Evolutionary conservation across 495 filamentous ascomycete genomes (phyloP).

Genomic region (Parathielavia appendiculata): DNA sequence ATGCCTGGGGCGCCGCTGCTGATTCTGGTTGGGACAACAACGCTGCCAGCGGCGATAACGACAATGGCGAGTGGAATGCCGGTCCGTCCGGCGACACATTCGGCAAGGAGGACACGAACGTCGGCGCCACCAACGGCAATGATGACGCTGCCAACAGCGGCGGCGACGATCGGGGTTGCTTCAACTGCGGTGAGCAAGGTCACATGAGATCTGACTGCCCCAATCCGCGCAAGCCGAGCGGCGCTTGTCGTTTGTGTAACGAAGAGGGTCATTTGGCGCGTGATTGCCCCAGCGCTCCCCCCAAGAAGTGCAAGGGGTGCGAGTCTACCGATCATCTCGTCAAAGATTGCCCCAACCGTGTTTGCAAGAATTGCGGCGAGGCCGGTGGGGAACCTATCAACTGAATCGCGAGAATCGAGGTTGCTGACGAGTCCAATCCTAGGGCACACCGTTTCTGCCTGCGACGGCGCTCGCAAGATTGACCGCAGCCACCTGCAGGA

Average conservation of each 20-base stretch:
- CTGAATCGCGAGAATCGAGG: not conserved
- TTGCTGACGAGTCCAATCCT: not conserved
- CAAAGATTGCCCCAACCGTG: slow-evolving; percentile 61
- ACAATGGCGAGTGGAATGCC: not conserved
- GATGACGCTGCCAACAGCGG: slow-evolving; percentile 58
- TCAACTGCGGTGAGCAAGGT: slow-evolving; percentile 71
- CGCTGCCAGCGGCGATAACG: not conserved
- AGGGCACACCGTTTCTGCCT: slow-evolving; percentile 65
- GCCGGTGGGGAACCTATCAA: slow-evolving; percentile 50
- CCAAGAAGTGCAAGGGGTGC: slow-evolving; percentile 65
- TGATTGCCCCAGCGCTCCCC: slow-evolving; percentile 60
- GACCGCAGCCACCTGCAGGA: slow-evolving; percentile 57
- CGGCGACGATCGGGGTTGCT: slow-evolving; percentile 52
- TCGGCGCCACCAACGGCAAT: not conserved
- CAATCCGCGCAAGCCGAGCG: slow-evolving; percentile 32
- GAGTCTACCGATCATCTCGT: slow-evolving; percentile 59
- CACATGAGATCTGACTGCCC: slow-evolving; percentile 51
- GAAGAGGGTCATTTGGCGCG: slow-evolving; percentile 61
- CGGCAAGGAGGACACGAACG: slow-evolving; percentile 5
- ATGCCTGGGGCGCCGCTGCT: not conserved
- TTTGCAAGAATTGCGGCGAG: slow-evolving; percentile 71
- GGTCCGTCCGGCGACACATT: not conserved
- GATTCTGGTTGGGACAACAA: not conserved
- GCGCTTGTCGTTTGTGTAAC: slow-evolving; percentile 70
- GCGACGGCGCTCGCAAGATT: slow-evolving; percentile 64